phyloP scores from a whole-genome alignment of 768 basidiomycete species.

The Pulveroboletus frians region DNA sequence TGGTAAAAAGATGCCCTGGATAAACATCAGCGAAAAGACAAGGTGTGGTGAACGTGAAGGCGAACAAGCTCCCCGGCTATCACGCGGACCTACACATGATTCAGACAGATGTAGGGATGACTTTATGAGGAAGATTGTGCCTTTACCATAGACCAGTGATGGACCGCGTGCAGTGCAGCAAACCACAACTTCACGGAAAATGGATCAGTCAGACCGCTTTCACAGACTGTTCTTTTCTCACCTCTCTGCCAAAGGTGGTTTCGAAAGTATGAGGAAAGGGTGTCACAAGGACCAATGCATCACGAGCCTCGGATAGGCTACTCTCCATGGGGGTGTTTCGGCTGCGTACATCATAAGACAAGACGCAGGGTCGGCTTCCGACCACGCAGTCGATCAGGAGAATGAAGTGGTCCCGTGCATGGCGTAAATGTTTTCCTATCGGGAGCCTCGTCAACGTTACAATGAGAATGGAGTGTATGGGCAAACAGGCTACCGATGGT shows the following conservation, averaged over 20 bases:
- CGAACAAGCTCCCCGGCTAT: conserved; percentile 78
- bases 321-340: conserved; percentile 85
- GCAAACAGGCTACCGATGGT: conserved; percentile 60
- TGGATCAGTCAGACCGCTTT: conserved; percentile 1
- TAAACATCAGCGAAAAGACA: conserved; percentile 7
- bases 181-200: conserved; percentile 66
- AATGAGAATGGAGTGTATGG: background rate
- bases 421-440: conserved; percentile 79
- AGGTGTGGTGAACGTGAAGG: conserved; percentile 7
- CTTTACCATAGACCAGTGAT: conserved; percentile 87
- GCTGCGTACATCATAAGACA: conserved; percentile 72
- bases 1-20: conserved; percentile 58
- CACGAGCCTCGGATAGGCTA: conserved; percentile 52
- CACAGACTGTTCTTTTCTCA: conserved; percentile 21
- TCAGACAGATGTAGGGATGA: conserved; percentile 7
- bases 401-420: conserved; percentile 79
- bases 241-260: conserved; percentile 82
- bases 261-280: conserved; percentile 70
- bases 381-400: conserved; percentile 56
- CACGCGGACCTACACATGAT: conserved; percentile 59
- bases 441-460: background rate
- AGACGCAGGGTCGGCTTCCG: conserved; percentile 41
- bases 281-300: conserved; percentile 60
- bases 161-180: conserved; percentile 77
- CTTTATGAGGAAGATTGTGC: background rate